These are phyloP conservation scores for Leucocoprinus birnbaumii DNA, from an alignment of 768 basidiomycete genomes.

Conservation along the genomic window DNA sequence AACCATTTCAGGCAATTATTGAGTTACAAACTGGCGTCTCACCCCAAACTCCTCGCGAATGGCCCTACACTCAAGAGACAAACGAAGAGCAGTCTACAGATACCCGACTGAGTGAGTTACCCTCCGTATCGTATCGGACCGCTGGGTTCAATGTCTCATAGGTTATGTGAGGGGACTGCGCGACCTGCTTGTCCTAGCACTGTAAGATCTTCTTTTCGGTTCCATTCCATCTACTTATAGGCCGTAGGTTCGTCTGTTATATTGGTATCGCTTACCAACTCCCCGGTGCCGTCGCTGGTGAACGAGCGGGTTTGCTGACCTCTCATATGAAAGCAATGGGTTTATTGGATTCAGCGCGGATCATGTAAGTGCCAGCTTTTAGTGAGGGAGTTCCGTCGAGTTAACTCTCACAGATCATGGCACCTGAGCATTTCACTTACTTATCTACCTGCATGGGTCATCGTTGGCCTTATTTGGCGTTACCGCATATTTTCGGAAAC, in stretches of 20 bases:
- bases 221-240: background rate
- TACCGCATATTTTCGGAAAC: conserved; percentile 63
- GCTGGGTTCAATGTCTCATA: conserved; percentile 21
- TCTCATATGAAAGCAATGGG: conserved; percentile 83
- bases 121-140: background rate
- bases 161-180: conserved; percentile 64
- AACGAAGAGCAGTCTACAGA: conserved; percentile 57
- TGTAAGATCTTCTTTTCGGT: conserved; percentile 37
- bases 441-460: conserved; percentile 78
- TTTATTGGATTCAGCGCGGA: conserved; percentile 64
- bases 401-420: conserved; percentile 53
- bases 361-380: conserved; percentile 37
- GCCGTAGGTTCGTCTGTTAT: conserved; percentile 60
- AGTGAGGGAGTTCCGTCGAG: background rate
- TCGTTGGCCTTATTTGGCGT: conserved; percentile 64
- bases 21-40: conserved; percentile 57
- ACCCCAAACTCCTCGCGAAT: conserved; percentile 60
- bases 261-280: conserved; percentile 77
- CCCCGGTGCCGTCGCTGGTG: conserved; percentile 65
- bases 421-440: conserved; percentile 60
- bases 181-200: conserved; percentile 59
- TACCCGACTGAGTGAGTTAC: conserved; percentile 52
- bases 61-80: conserved; percentile 69
- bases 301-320: conserved; percentile 63
- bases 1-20: conserved; percentile 59